phyloP scores from a whole-genome alignment of 352 stramenopile genomes.

The Globisporangium camurandrum region DNA sequence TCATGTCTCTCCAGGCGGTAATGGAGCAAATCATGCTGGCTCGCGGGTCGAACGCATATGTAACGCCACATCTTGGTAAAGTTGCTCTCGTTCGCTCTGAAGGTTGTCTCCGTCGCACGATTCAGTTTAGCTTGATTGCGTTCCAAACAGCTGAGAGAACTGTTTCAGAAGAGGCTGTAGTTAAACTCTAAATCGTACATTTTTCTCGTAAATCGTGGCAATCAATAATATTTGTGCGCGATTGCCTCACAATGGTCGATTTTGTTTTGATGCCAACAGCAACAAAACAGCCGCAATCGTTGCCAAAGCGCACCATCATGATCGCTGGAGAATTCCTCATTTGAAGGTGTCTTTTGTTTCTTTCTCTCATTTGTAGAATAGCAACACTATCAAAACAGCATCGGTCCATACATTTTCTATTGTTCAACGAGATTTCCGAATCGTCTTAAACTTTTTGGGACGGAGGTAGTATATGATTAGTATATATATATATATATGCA shows the following conservation, averaged over 20 bases:
- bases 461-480: not conserved
- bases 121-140: not conserved
- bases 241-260: too few relatives aligned
- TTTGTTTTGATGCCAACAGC: not conserved
- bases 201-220: not conserved
- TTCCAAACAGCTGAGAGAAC: not conserved
- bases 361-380: too few relatives aligned
- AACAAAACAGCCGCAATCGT: not conserved
- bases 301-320: not conserved
- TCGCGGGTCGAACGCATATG: constrained; percentile 16
- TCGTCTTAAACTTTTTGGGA: not conserved
- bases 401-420: not conserved
- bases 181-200: not conserved
- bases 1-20: constrained; percentile 15
- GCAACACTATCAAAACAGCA: too few relatives aligned
- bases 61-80: constrained; percentile 9
- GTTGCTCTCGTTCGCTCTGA: not conserved
- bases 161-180: not conserved
- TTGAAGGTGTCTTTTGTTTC: too few relatives aligned
- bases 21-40: constrained; percentile 16
- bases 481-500: too few relatives aligned
- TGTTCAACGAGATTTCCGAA: not conserved
- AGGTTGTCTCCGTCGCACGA: not conserved
- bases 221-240: not conserved
- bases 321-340: too few relatives aligned